Percentiles rank a stretch among this genome's conserved stretches.
Evolutionary conservation across 305 asterid genomes (phyloP).

Genomic region (Fraxinus sp.): DNA sequence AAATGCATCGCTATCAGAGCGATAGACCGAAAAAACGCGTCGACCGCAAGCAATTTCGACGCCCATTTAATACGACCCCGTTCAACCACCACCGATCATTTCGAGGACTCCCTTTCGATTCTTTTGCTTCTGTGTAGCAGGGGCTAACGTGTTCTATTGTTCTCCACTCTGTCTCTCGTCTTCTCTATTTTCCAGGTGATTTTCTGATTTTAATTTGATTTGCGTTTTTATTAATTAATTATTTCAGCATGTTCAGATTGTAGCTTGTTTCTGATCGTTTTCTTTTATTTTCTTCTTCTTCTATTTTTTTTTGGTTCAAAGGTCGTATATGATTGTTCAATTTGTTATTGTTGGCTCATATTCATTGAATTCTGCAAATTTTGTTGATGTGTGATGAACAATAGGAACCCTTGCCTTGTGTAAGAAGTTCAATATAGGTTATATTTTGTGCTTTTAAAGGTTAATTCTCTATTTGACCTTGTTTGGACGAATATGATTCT

Average conservation of each 20-base stretch:
- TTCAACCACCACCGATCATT: conserved; percentile 28
- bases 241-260: conserved; percentile 6
- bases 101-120: conserved; percentile 3
- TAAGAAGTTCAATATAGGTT: neutral
- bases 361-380: conserved; percentile 9
- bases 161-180: conserved; percentile 20
- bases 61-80: conserved; percentile 26
- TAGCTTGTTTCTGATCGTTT: neutral
- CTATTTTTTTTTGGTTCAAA: conserved; percentile 2
- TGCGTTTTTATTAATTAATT: neutral
- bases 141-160: conserved; percentile 18
- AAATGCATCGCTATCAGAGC: neutral
- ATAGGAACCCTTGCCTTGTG: neutral
- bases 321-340: conserved; percentile 3
- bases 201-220: neutral
- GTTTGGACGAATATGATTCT: neutral
- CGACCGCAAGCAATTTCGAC: neutral
- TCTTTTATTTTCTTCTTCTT: neutral
- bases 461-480: conserved; percentile 4
- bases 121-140: conserved; percentile 13
- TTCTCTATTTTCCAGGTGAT: conserved; percentile 31
- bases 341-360: conserved; percentile 12
- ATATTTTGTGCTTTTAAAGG: conserved; percentile 6
- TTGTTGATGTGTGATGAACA: neutral
- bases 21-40: neutral